Conservation (phyloP, 352 stramenopile species). For the Phytophthora idaei region DNA sequence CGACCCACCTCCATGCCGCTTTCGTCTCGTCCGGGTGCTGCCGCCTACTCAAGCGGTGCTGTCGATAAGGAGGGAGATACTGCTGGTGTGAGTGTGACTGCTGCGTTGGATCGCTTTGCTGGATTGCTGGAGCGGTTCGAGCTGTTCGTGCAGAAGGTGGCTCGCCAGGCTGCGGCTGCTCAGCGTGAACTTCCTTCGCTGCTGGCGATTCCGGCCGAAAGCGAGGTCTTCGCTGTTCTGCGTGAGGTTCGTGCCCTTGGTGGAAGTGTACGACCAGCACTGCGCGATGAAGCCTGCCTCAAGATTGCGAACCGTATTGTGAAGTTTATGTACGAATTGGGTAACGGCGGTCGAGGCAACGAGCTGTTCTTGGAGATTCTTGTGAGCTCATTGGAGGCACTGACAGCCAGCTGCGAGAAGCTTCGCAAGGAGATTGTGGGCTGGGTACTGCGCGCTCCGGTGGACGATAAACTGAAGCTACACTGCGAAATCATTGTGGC, state of each 20-base stretch:
- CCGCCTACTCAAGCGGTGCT: constrained; percentile 34
- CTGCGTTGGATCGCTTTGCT: constrained; percentile 82
- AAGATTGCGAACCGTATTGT: constrained; percentile 97
- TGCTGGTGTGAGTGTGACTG: constrained; percentile 68
- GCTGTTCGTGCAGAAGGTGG: constrained; percentile 88
- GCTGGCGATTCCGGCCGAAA: constrained; percentile 71
- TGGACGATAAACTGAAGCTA: constrained; percentile 95
- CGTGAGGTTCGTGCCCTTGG: constrained; percentile 80
- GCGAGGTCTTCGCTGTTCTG: constrained; percentile 84
- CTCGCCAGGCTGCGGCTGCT: constrained; percentile 68
- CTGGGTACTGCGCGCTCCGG: constrained; percentile 94
- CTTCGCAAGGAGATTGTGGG: constrained; percentile 94
- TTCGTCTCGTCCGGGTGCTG: constrained; percentile 50
- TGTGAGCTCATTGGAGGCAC: constrained; percentile 93
- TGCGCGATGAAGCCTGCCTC: constrained; percentile 92
- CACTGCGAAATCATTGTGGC: constrained; percentile 96
- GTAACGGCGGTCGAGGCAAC: constrained; percentile 80
- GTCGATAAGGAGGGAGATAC: constrained; percentile 53
- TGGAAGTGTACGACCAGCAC: constrained; percentile 69
- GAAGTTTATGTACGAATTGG: constrained; percentile 96
- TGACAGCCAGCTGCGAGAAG: constrained; percentile 92
- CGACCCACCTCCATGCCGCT: constrained; percentile 91
- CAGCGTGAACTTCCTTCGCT: constrained; percentile 83
- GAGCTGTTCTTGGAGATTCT: constrained; percentile 96
- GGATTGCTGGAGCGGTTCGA: constrained; percentile 88